Base-by-base conservation (phyloP, 225 moss, liverwort and hornwort species). In the Pseudisothecium myosuroides region DNA sequence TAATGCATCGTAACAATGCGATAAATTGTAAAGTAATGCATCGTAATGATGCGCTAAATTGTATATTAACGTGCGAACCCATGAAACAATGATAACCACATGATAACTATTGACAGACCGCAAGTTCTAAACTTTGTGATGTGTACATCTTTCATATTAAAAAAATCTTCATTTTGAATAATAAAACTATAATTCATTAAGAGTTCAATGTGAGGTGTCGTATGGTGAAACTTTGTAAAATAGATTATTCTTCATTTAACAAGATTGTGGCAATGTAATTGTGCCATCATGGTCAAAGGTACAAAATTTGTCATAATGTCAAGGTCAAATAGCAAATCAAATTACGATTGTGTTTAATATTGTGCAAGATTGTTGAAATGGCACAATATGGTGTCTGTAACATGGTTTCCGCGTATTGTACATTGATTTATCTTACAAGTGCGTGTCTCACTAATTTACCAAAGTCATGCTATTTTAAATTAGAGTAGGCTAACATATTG, bases 361-460 rank as follows among this genome's bases (percentile, higher is more conserved):
- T 74, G 10, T 10, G 2, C 11, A 74, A 74, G 19, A 47, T 47
- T 9, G 31, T 4, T 74, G 1, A 12, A 31, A 49, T 75, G 19
- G 18, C 0, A 17, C 45, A 31, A 49, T 11, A 74, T 11, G 29
- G 0, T 29, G 1, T 43, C 5, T 0, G 0, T 17, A 11, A 17
- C 1, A 47, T 7, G 12, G 2, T 49, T 49, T 12, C 0, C 0
- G 0, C 0, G 2, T 11, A 7, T 49, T 49, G 5, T 31, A 32
- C 7, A 49, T 0, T 8, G 0, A 12, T 32, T 76, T 21, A 13
- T 50, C 50, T 21, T 76, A 8, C 1, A 8, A 22, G 34, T 52
- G 13, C 2, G 1, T 50, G 6, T 76, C 1, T 34, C 3, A 76
- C 14, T 34, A 21, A 34, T 54, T 52, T 36, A 14, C 6, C 2